Percentiles rank a stretch among this genome's conserved stretches.
Conservation (phyloP, 208 protist genomes). For the Leishmania aethiopica region DNA sequence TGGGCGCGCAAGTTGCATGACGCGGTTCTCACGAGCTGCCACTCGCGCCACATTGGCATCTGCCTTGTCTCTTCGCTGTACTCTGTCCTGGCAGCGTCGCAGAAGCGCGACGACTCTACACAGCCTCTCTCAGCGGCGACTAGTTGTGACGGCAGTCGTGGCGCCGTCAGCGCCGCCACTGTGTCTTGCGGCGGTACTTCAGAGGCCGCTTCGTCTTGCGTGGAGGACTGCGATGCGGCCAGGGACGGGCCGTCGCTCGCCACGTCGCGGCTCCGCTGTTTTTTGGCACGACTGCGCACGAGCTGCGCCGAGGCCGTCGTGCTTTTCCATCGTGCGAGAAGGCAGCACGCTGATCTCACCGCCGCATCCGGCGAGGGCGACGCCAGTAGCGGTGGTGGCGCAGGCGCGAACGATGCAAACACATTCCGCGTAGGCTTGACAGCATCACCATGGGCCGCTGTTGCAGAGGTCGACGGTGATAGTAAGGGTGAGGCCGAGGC, state of each 20-base stretch:
- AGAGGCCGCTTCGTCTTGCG: neutral
- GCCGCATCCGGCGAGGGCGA: neutral
- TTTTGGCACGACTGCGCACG: slow-evolving; percentile 3
- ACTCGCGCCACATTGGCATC: neutral
- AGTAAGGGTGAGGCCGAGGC: neutral
- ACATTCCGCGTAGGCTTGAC: neutral
- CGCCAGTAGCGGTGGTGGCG: neutral
- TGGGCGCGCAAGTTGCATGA: slow-evolving; percentile 16
- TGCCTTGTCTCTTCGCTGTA: slow-evolving; percentile 3
- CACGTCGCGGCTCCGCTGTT: neutral
- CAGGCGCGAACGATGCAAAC: neutral
- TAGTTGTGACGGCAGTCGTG: no score
- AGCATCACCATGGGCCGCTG: neutral
- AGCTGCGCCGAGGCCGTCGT: slow-evolving; percentile 11
- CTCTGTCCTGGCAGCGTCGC: neutral
- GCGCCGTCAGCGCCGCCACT: neutral
- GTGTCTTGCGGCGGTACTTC: neutral
- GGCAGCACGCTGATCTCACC: neutral
- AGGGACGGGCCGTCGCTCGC: neutral
- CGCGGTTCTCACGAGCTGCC: slow-evolving; percentile 4
- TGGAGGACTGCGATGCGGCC: neutral
- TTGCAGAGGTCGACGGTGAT: neutral
- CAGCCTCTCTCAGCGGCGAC: neutral
- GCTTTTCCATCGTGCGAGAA: neutral
- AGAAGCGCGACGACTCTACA: neutral